Conservation (phyloP, 352 stramenopile species). For the Thalassiosira pacifica region DNA sequence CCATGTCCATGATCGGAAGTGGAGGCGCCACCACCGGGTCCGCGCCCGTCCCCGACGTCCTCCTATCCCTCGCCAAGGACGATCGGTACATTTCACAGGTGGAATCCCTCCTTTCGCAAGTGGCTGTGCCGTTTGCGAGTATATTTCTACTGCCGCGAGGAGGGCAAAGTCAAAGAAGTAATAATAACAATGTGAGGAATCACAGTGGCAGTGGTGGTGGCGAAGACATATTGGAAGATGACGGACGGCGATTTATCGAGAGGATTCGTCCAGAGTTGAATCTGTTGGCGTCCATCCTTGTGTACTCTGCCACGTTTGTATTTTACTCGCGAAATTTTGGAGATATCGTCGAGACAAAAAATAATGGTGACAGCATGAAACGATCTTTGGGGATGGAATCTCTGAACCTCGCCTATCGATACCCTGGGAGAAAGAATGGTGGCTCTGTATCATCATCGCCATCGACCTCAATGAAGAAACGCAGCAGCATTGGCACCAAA, state of each 20-base stretch:
- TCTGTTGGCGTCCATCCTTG: slow-evolving; percentile 52
- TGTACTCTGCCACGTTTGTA: slow-evolving; percentile 49
- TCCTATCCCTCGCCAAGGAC: slow-evolving; percentile 59
- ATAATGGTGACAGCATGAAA: slow-evolving; percentile 5
- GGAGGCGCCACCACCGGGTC: background rate
- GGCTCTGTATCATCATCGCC: background rate
- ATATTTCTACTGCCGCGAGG: slow-evolving; percentile 24
- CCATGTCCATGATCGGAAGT: background rate
- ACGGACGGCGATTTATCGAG: slow-evolving; percentile 42
- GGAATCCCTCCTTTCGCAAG: slow-evolving; percentile 29
- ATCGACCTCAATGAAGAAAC: background rate
- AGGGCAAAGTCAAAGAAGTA: background rate
- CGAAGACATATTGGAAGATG: slow-evolving; percentile 39
- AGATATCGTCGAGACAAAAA: background rate
- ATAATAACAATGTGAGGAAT: background rate
- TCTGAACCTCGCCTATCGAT: slow-evolving; percentile 46
- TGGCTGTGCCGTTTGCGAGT: slow-evolving; percentile 36
- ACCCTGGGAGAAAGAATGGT: background rate
- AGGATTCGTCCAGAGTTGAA: slow-evolving; percentile 55
- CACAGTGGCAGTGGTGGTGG: background rate
- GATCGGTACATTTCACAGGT: slow-evolving; percentile 57
- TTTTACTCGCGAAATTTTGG: slow-evolving; percentile 33
- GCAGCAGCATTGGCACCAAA: background rate
- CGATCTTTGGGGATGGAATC: slow-evolving; percentile 61
- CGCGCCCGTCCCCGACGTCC: slow-evolving; percentile 49